phyloP scores from a whole-genome alignment of 345 rosid species.

The Gossypium rotundifolium region DNA sequence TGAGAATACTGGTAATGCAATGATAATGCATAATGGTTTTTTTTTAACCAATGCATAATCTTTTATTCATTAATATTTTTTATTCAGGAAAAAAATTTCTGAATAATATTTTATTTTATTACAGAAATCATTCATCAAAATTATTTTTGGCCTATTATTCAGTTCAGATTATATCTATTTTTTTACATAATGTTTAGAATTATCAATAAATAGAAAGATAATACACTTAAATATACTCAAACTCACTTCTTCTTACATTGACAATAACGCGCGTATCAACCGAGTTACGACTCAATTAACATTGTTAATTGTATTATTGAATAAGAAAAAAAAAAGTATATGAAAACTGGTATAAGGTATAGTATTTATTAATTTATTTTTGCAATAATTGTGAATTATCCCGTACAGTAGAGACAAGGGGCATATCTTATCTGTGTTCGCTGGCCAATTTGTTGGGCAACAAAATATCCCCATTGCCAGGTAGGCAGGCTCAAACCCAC shows the following conservation, averaged over 20 bases:
- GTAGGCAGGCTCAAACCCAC: not conserved
- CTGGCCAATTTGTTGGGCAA: conserved; percentile 3
- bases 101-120: not conserved
- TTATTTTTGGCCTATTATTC: not conserved
- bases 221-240: fast-evolving
- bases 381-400: conserved; percentile 4
- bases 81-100: too few relatives aligned
- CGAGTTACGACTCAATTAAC: fast-evolving
- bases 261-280: fast-evolving
- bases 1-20: not conserved
- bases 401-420: not conserved
- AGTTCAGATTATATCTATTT: too few relatives aligned
- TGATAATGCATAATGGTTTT: not conserved
- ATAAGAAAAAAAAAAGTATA: not conserved
- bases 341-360: not conserved
- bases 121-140: not conserved
- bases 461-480: not conserved
- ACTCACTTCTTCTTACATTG: fast-evolving
- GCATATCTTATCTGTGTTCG: not conserved
- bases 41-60: not conserved
- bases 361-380: not conserved
- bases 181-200: too few relatives aligned
- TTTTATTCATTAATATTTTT: not conserved
- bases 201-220: too few relatives aligned
- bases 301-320: too few relatives aligned